These are phyloP conservation scores for Grifola frondosa DNA, from an alignment of 1,284 basidiomycete species.

Conservation along the genomic window DNA sequence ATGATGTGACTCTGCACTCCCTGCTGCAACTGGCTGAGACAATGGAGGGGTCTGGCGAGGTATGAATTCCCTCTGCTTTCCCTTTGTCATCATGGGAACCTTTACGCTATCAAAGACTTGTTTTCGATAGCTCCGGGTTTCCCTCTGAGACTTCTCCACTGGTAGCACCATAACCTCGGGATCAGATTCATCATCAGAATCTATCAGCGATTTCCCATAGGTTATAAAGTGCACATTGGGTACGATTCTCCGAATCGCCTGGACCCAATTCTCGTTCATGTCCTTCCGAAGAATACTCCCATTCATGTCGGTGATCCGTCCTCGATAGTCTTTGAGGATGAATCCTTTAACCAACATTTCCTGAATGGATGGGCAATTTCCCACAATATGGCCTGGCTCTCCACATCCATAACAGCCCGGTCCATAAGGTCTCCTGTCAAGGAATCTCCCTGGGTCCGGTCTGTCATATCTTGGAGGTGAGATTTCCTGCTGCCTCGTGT, in stretches of 20 bases:
- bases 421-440: background rate
- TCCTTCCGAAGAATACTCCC: background rate
- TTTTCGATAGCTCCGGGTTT: slow-evolving; percentile 2
- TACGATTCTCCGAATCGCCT: background rate
- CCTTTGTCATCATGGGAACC: background rate
- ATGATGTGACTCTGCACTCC: too few relatives aligned
- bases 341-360: background rate
- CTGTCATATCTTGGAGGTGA: slow-evolving; percentile 2
- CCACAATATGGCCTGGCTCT: slow-evolving; percentile 1
- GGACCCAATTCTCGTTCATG: background rate
- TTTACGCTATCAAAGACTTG: slow-evolving; percentile 1
- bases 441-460: background rate
- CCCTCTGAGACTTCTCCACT: background rate
- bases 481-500: background rate
- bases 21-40: background rate
- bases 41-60: background rate
- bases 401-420: slow-evolving; percentile 4
- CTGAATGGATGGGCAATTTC: background rate
- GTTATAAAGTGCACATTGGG: background rate
- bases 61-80: background rate
- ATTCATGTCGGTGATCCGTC: background rate
- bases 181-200: background rate
- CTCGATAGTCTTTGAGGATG: slow-evolving; percentile 1
- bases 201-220: background rate
- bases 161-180: background rate